Evolutionary conservation across 257 asterid species (phyloP).

Genomic region (Lithospermum erythrorhizon): DNA sequence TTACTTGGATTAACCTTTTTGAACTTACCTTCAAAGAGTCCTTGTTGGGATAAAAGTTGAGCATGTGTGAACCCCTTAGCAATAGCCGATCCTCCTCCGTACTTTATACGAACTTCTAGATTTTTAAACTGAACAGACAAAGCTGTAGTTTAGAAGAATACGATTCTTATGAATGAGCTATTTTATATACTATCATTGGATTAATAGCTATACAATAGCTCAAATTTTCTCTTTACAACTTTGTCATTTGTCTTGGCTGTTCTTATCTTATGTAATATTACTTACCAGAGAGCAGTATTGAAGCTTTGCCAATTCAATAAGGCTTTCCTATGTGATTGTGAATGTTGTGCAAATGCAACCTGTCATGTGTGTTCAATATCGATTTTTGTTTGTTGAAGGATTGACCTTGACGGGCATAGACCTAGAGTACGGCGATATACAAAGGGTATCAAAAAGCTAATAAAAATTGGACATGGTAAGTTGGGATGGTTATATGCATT

Average conservation of each 20-base stretch:
- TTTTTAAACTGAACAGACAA: too few relatives aligned
- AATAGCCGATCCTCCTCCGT: background rate
- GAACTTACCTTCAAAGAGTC: background rate
- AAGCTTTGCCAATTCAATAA: background rate
- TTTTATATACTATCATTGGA: too few relatives aligned
- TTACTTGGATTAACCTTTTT: background rate
- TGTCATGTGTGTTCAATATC: background rate
- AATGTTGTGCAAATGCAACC: background rate
- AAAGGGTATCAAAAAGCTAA: constrained; percentile 63
- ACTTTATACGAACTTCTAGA: background rate
- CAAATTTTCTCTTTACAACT: too few relatives aligned
- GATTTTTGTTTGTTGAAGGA: constrained; percentile 40
- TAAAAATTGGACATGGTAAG: constrained; percentile 93
- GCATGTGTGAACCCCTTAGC: background rate
- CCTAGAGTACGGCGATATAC: constrained; percentile 86
- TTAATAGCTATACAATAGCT: too few relatives aligned
- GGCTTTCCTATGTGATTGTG: background rate
- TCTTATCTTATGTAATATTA: too few relatives aligned
- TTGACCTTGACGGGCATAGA: constrained; percentile 88
- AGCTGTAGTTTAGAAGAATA: too few relatives aligned
- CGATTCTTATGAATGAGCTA: background rate
- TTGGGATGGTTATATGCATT: constrained; percentile 1
- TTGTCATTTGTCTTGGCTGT: too few relatives aligned
- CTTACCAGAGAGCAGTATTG: background rate
- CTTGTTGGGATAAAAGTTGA: background rate